A percentile compares a stretch with the other conserved stretches of the same genome.
These are phyloP conservation scores for Mrakia blollopis DNA, from an alignment of 768 basidiomycete species.

Conservation along the genomic window DNA sequence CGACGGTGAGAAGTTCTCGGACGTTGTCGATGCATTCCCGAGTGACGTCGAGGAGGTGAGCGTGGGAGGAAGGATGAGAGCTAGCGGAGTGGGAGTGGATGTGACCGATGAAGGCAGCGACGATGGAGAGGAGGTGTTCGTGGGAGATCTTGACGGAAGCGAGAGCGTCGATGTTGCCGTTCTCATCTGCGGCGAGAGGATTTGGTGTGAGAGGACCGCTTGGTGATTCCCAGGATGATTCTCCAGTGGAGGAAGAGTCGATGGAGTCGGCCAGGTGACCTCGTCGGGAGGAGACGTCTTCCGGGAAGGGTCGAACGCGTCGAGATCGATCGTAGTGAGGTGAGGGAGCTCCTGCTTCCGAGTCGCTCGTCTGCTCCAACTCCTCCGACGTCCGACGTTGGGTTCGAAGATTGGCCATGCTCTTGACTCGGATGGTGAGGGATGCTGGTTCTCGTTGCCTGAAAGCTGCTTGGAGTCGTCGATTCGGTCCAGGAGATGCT, in stretches of 20 bases:
- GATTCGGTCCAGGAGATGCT: constrained; percentile 12
- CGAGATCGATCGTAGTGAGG: not conserved
- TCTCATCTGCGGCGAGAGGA: not conserved
- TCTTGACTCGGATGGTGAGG: not conserved
- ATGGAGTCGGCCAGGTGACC: not conserved
- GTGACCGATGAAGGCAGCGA: constrained; percentile 96
- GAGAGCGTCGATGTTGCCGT: constrained; percentile 8
- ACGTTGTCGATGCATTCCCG: constrained; percentile 90
- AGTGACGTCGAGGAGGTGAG: constrained; percentile 90
- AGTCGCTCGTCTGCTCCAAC: constrained; percentile 8
- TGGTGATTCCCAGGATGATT: not conserved
- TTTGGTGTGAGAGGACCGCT: not conserved
- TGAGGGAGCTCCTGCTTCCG: not conserved
- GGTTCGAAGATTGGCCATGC: not conserved
- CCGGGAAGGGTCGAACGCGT: not conserved
- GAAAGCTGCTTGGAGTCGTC: not conserved
- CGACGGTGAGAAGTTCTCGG: constrained; percentile 80
- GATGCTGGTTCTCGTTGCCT: not conserved
- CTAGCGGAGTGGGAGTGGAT: constrained; percentile 85
- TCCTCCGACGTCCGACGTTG: not conserved
- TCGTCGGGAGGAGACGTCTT: constrained; percentile 2
- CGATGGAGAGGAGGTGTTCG: constrained; percentile 84
- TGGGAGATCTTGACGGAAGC: constrained; percentile 64
- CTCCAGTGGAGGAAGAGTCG: constrained; percentile 7
- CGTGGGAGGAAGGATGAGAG: constrained; percentile 88